phyloP scores from a whole-genome alignment of 2,329 filamentous ascomycete species.

The Claviceps sp. region DNA sequence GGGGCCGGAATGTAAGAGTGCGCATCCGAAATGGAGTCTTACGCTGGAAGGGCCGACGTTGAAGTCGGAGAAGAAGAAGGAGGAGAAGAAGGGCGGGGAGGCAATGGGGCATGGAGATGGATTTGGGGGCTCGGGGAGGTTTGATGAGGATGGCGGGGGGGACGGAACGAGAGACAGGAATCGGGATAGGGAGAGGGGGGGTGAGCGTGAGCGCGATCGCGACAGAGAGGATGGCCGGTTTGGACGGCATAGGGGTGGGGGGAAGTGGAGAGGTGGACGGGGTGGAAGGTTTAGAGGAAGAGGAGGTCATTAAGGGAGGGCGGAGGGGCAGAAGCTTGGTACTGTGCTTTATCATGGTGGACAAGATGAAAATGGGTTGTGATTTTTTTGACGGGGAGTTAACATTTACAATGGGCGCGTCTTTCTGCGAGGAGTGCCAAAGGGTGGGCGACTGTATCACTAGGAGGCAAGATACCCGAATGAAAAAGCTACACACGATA shows the following conservation, averaged over 20 bases:
- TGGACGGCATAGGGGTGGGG: conserved; percentile 20
- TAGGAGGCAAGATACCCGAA: not conserved
- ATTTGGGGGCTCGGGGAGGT: conserved; percentile 14
- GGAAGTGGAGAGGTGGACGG: conserved; percentile 24
- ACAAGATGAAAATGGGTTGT: no score
- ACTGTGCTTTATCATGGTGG: no score
- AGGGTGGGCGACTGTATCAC: not conserved
- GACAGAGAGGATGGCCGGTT: conserved; percentile 21
- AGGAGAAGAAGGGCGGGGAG: conserved; percentile 18
- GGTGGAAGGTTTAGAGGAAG: conserved; percentile 19
- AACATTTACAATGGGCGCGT: not conserved
- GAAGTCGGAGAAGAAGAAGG: conserved; percentile 52
- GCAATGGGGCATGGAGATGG: conserved; percentile 21
- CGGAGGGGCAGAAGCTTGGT: not conserved
- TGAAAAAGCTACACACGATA: not conserved
- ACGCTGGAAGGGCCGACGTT: conserved; percentile 64
- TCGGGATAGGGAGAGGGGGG: not conserved
- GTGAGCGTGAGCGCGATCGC: conserved; percentile 23
- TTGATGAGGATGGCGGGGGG: conserved; percentile 12
- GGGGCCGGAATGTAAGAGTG: conserved; percentile 59
- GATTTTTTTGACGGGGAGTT: no score
- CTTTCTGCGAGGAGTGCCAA: not conserved
- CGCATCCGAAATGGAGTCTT: conserved; percentile 70
- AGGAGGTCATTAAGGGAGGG: not conserved
- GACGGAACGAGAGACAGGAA: conserved; percentile 11